A percentile compares a stretch with the other conserved stretches of the same genome.
phyloP scores from a whole-genome alignment of 2,329 filamentous ascomycete species.

The Colletotrichum ledebouriae region DNA sequence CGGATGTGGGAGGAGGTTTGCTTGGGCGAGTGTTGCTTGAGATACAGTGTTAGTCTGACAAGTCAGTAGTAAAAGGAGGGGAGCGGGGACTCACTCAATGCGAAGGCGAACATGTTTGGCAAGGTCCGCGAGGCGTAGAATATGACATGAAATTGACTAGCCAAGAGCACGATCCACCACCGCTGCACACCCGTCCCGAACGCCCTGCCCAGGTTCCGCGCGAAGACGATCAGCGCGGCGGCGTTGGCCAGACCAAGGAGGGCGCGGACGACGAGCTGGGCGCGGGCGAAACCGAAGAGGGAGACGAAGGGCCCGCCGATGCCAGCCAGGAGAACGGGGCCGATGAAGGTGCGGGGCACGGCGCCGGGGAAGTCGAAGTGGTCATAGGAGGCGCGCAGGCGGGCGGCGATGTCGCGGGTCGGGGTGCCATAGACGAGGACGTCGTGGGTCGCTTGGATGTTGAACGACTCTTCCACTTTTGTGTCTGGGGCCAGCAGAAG shows the following conservation, averaged over 20 bases:
- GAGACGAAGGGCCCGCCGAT: slow-evolving; percentile 76
- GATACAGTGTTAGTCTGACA: slow-evolving; percentile 7
- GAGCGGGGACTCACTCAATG: slow-evolving; percentile 72
- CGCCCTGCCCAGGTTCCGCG: slow-evolving; percentile 70
- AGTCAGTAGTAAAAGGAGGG: background rate
- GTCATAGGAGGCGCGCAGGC: slow-evolving; percentile 79
- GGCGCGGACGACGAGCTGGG: slow-evolving; percentile 77
- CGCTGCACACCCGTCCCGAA: slow-evolving; percentile 77
- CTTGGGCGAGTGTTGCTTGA: slow-evolving; percentile 77
- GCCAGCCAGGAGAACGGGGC: slow-evolving; percentile 81
- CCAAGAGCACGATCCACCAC: slow-evolving; percentile 86
- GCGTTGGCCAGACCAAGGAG: slow-evolving; percentile 85
- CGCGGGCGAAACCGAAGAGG: slow-evolving; percentile 67
- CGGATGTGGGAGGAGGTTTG: slow-evolving; percentile 56
- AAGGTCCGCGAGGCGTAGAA: slow-evolving; percentile 94
- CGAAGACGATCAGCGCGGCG: slow-evolving; percentile 75
- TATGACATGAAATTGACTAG: slow-evolving; percentile 90
- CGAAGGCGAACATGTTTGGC: slow-evolving; percentile 97
- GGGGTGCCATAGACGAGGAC: slow-evolving; percentile 86
- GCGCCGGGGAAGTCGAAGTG: slow-evolving; percentile 92
- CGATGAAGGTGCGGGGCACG: slow-evolving; percentile 91
- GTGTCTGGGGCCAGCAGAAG: slow-evolving; percentile 86
- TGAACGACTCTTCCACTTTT: slow-evolving; percentile 99
- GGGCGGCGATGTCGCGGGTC: slow-evolving; percentile 63
- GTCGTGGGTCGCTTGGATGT: slow-evolving; percentile 93